Evolutionary conservation across 768 basidiomycete species (phyloP), one percentile per base, ranked within the genome.

Genomic region (Serendipita sp.): DNA sequence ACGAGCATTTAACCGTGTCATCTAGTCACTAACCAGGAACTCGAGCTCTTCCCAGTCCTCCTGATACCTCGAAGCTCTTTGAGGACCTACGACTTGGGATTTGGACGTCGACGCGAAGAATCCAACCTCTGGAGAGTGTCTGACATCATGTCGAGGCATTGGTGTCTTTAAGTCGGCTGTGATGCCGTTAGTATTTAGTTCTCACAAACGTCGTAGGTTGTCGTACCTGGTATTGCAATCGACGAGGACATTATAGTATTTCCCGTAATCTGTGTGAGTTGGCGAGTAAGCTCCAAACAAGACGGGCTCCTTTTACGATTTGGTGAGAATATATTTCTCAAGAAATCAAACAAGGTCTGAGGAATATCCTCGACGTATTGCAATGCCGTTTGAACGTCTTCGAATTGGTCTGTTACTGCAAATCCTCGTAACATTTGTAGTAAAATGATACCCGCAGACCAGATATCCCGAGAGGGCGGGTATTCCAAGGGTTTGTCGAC

Each of bases 31-130:
- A 30, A 74, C 91, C 70, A 95, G 71, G 37, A 92, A 77, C 71
- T 95, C 93, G 7, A 96, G 75, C 71, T 95, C 92, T 70, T 94
- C 91, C 85, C 90, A 97, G 69, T 97, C 93, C 64, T 90, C 86
- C 70, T 89, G 88, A 84, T 92, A 97, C 66, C 93, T 76, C 35
- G 81, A 78, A 32, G 79, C 72, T 30, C 73, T 71, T 15, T 65
- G 47, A 8, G 35, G 64, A n/a, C 47, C 71, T 68, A 3, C 54
- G 3, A 46, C 47, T 28, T 68, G 65, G 69, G 45, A 68, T 68
- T 67, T 70, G 62, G 64, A 70, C 8, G 73, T 68, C 11, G 80
- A 77, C 7, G 58, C 67, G 73, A 85, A 84, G 71, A 85, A 86
- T 46, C 85, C 86, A 5, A 78, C 76, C 62, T 89, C 86, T 0